Evolutionary conservation across 768 basidiomycete genomes (phyloP), one percentile per base, ranked within the genome.

Genomic region (Nevesoporus exiguus): DNA sequence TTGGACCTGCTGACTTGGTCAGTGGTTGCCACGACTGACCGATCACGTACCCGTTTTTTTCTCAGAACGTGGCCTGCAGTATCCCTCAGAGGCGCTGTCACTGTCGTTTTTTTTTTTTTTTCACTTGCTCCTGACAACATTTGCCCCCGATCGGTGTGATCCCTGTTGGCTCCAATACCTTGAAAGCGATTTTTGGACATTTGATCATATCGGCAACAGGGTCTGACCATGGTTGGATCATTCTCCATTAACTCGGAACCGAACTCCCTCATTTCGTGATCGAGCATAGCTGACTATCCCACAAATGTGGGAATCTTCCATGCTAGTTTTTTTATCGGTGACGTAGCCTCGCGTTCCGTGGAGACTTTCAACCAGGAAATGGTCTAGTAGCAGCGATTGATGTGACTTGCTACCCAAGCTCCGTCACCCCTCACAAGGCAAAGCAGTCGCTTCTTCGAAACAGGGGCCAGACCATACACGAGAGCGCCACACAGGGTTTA

Each of bases 401-500:
- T 21, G 51, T 42, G 30, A 41, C 15, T 15, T 11, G 25, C 39
- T 30, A 17, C 47, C 17, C n/a, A 34, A 53, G 43, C 42, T 22
- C 21, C 17, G 22, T 42, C 10, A 24, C 2, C 49, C 58, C n/a
- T n/a, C n/a, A n/a, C n/a, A n/a, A 51, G 45, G 40, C 47, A 47
- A 39, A 10, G 27, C 3, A 31, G n/a, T 19, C 27, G 11, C 19
- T 29, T 50, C 14, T 44, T 7, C 52, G 36, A 60, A 58, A 66
- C 57, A 52, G 61, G 52, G 52, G 46, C 22, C 42, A 19, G 24
- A 39, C 33, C 15, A 19, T 30, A 30, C 8, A 1, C 2, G 22
- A n/a, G 22, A 13, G 19, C 47, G 56, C 62, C 64, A 65, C 33
- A 11, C 65, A 66, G 64, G 65, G 62, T 53, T 9, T 13, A 22